A percentile compares a stretch with the other conserved stretches of the same genome.
phyloP scores from a whole-genome alignment of 2,329 filamentous ascomycete genomes.

The Ophiostoma perfectum region DNA sequence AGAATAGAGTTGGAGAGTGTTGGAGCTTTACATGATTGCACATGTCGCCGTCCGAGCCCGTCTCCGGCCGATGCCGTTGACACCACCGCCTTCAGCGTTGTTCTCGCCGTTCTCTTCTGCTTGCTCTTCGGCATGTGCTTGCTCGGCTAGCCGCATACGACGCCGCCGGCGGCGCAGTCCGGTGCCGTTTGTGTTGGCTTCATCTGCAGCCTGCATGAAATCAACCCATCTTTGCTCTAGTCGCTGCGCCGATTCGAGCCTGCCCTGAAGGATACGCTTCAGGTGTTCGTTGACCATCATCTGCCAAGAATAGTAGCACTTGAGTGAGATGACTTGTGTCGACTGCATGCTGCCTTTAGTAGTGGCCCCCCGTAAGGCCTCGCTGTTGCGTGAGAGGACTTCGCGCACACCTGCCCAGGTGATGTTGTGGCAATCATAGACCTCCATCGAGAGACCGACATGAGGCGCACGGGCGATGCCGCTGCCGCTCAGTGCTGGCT shows the following conservation, averaged over 20 bases:
- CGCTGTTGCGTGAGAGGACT: conserved; percentile 77
- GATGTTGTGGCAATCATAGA: conserved; percentile 87
- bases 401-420: conserved; percentile 90
- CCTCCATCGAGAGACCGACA: conserved; percentile 67
- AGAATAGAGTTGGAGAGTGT: too few relatives aligned
- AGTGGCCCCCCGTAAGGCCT: conserved; percentile 50
- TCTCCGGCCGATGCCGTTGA: conserved; percentile 33
- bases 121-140: conserved; percentile 37
- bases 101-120: conserved; percentile 53
- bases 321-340: conserved; percentile 74
- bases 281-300: conserved; percentile 91
- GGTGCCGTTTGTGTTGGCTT: conserved; percentile 64
- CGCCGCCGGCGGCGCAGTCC: conserved; percentile 65
- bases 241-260: conserved; percentile 66
- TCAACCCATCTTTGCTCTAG: conserved; percentile 89
- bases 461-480: conserved; percentile 36
- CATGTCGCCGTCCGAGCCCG: conserved; percentile 28
- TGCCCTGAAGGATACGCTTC: conserved; percentile 73
- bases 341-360: conserved; percentile 51
- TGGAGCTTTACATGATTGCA: conserved; percentile 27
- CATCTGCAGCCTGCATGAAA: conserved; percentile 88
- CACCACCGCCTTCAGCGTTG: conserved; percentile 55
- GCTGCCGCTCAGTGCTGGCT: neutral
- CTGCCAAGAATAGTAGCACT: conserved; percentile 94
- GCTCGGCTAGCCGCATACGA: conserved; percentile 66